phyloP scores from a whole-genome alignment of 2,329 filamentous ascomycete genomes.

The Sclerotinia glacialis region DNA sequence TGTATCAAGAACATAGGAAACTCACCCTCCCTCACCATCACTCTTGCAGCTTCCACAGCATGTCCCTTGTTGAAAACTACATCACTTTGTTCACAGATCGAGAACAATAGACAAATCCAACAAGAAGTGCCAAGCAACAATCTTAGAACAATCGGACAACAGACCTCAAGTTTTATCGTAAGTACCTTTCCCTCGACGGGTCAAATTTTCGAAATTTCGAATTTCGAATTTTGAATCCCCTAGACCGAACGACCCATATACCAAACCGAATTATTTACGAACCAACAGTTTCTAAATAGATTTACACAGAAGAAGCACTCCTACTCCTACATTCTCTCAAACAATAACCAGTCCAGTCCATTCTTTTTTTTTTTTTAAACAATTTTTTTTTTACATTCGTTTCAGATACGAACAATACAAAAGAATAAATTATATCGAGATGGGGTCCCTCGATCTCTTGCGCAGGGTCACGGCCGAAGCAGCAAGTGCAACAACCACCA shows the following conservation, averaged over 20 bases:
- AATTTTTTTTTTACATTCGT: not conserved
- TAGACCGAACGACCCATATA: slow-evolving; percentile 17
- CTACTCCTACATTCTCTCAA: not conserved
- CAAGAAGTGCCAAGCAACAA: not conserved
- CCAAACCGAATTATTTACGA: slow-evolving; percentile 9
- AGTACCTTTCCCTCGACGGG: slow-evolving; percentile 11
- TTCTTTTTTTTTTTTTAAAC: too few species aligned
- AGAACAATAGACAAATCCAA: slow-evolving; percentile 10
- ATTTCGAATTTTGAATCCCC: slow-evolving; percentile 13
- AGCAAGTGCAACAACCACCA: slow-evolving; percentile 16
- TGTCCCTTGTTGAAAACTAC: slow-evolving; percentile 4
- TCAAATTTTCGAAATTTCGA: too few species aligned
- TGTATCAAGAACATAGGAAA: not conserved
- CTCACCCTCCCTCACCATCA: not conserved
- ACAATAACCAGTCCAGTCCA: not conserved
- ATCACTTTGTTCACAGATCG: slow-evolving; percentile 11
- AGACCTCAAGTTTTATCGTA: slow-evolving; percentile 8
- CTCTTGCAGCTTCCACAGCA: not conserved
- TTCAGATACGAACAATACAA: not conserved
- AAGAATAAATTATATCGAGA: not conserved
- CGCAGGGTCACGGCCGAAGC: slow-evolving; percentile 9
- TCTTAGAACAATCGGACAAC: not conserved
- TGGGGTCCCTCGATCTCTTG: slow-evolving; percentile 17
- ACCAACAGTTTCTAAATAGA: slow-evolving; percentile 10
- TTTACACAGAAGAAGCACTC: not conserved